Evolutionary conservation across 257 asterid genomes (phyloP).

Genomic region (Schizonepeta tenuifolia): DNA sequence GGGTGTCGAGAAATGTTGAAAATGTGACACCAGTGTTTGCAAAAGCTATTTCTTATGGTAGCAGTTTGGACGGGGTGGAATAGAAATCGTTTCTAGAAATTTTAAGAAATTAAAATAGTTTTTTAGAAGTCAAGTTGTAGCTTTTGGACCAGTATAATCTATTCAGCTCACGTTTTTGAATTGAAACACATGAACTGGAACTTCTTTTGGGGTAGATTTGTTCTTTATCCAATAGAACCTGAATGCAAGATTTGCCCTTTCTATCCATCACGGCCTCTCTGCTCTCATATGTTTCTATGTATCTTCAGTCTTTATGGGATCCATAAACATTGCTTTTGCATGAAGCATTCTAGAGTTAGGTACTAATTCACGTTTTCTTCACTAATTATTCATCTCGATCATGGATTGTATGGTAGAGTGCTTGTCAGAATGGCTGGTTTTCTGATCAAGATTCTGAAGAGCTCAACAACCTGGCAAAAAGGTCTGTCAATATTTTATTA

Average conservation of each 20-base stretch:
- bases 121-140: slow-evolving; percentile 9
- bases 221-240: slow-evolving; percentile 20
- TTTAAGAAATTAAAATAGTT: background rate
- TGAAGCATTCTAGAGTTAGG: slow-evolving; percentile 22
- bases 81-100: background rate
- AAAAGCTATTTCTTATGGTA: slow-evolving; percentile 23
- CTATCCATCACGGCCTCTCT: background rate
- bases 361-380: background rate
- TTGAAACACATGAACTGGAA: background rate
- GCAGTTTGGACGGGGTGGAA: slow-evolving; percentile 19
- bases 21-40: background rate
- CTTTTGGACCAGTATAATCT: slow-evolving; percentile 14
- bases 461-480: slow-evolving; percentile 57
- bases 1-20: slow-evolving; percentile 31
- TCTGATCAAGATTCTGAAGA: slow-evolving; percentile 66
- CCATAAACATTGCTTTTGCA: slow-evolving; percentile 20
- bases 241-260: background rate
- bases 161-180: slow-evolving; percentile 14
- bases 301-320: slow-evolving; percentile 27
- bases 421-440: slow-evolving; percentile 82
- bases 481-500: slow-evolving; percentile 44
- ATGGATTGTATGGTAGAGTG: slow-evolving; percentile 59
- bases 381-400: slow-evolving; percentile 22
- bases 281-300: background rate
- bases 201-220: slow-evolving; percentile 12